A percentile compares a stretch with the other conserved stretches of the same genome.
phyloP scores from a whole-genome alignment of 1,139 yeast genomes.

The Candida buenavistaensis region DNA sequence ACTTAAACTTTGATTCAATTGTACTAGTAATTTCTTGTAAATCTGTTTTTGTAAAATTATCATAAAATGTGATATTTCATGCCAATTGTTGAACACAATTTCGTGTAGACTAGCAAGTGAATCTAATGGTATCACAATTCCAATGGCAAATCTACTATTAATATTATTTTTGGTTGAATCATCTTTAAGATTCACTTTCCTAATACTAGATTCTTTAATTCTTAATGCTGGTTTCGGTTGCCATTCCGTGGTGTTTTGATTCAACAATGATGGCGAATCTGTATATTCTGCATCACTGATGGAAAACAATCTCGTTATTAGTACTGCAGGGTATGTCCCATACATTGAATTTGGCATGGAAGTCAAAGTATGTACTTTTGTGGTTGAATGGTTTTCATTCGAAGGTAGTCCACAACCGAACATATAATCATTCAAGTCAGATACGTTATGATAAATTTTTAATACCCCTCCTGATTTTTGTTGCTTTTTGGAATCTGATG shows the following conservation, averaged over 20 bases:
- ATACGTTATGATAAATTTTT: slow-evolving; percentile 38
- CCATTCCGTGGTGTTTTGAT: slow-evolving; percentile 22
- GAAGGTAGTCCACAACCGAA: slow-evolving; percentile 59
- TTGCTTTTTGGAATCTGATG: slow-evolving; percentile 10
- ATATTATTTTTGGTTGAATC: slow-evolving; percentile 14
- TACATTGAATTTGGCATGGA: slow-evolving; percentile 31
- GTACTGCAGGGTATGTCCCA: slow-evolving; percentile 35
- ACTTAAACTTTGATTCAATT: slow-evolving; percentile 17
- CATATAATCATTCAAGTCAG: slow-evolving; percentile 52
- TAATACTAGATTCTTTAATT: slow-evolving; percentile 21
- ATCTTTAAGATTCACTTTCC: slow-evolving; percentile 13
- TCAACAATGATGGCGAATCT: slow-evolving; percentile 10
- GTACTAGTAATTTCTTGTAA: slow-evolving; percentile 32
- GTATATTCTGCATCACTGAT: slow-evolving; percentile 30
- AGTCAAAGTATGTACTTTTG: slow-evolving; percentile 52
- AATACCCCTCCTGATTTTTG: slow-evolving; percentile 17
- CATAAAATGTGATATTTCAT: slow-evolving; percentile 43
- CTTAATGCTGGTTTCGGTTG: slow-evolving; percentile 36
- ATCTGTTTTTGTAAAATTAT: slow-evolving; percentile 40
- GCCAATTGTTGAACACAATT: slow-evolving; percentile 50
- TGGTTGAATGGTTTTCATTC: slow-evolving; percentile 44
- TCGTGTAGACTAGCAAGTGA: slow-evolving; percentile 34
- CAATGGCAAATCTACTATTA: slow-evolving; percentile 47
- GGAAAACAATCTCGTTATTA: slow-evolving; percentile 49
- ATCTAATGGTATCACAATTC: slow-evolving; percentile 48